These are phyloP conservation scores for Phytophthora ramorum DNA, from an alignment of 352 stramenopile genomes.

Conservation along the genomic window DNA sequence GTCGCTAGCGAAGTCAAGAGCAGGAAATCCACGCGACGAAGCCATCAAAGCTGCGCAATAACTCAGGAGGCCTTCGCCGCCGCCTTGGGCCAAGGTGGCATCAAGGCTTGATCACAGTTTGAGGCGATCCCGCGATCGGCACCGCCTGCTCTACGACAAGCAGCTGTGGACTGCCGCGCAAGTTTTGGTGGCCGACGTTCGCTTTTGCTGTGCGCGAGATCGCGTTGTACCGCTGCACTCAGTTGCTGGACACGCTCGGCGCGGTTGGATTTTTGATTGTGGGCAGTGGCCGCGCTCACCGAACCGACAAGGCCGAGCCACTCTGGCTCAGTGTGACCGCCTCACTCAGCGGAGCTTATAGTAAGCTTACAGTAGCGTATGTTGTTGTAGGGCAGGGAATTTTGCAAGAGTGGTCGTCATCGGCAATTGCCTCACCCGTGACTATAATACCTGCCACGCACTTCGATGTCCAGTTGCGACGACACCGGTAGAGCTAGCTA, in stretches of 20 bases:
- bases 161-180: not conserved
- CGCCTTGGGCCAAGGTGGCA: no score
- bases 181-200: slow-evolving; percentile 4
- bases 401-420: not conserved
- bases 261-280: slow-evolving; percentile 19
- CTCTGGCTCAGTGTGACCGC: not conserved
- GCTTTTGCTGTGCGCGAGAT: slow-evolving; percentile 26
- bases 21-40: slow-evolving; percentile 12
- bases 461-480: slow-evolving; percentile 19
- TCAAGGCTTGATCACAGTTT: no score
- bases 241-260: not conserved
- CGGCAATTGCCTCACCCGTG: not conserved
- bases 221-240: not conserved
- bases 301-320: not conserved
- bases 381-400: no score
- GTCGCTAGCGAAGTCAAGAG: not conserved
- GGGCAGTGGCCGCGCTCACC: slow-evolving; percentile 3
- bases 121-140: no score
- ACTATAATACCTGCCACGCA: slow-evolving; percentile 11
- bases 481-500: not conserved
- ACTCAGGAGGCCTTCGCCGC: no score
- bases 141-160: not conserved
- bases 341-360: not conserved
- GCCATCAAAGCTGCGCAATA: not conserved
- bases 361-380: no score